Base-by-base conservation (phyloP, 495 filamentous ascomycete species). In the Geoglossum glabrum region DNA sequence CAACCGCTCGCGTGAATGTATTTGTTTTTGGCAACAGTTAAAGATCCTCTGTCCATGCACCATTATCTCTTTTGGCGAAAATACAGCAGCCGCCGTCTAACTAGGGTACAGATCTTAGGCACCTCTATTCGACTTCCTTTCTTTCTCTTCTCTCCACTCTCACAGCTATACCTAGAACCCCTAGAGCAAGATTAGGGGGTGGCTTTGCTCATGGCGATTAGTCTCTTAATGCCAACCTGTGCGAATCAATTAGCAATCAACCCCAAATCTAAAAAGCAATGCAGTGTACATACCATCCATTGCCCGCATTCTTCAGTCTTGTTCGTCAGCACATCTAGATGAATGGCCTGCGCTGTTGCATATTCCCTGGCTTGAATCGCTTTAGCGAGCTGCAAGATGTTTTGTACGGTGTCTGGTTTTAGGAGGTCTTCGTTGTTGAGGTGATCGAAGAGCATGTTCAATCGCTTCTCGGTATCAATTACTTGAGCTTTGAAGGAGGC, bases 351-450 rank as follows among this genome's bases (percentile, higher is more conserved):
- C 1, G 92, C 92, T n/a, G 74, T 74, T 46, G 84, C 81, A 60
- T 86, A 96, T 61, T 95, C 74, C 69, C 79, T 83, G 0, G 66
- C 70, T 60, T 83, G 78, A 19, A 97, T 64, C 10, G 83, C 83
- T 58, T 75, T 70, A 13, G 84, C 79, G 21, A 92, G 68, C 65
- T 84, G 74, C 34, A 72, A 70, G 77, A 87, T 76, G 52, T 82
- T 76, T 58, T 79, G 71, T 46, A 96, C 73, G 7, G 90, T 95
- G 63, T 90, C 87, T 28, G 81, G 76, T 66, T 82, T 86, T 54
- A 96, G 74, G 26, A 98, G 72, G 59, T 95, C 87, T 64, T 86
- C 85, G 64, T 97, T 97, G 74, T 97, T 97, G 54, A 98, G 74
- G 68, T 95, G 88, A 64, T 97, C 89, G 70, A 95, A 98, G 10